Conservation (phyloP, 257 asterid species). For the Catharanthus roseus region DNA sequence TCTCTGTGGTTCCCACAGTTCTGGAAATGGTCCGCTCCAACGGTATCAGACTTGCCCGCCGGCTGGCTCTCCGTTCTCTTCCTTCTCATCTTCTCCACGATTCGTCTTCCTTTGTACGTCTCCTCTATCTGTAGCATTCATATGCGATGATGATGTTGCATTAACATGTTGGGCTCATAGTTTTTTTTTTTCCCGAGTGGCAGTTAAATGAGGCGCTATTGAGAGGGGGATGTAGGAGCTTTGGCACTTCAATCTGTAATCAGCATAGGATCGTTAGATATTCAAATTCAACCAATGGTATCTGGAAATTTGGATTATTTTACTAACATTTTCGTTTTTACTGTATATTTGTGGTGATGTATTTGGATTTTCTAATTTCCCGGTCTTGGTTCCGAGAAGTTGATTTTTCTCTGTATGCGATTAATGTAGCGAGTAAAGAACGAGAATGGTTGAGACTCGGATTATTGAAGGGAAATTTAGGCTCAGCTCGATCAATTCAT, state of each 20-base stretch:
- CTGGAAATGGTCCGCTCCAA: slow-evolving; percentile 20
- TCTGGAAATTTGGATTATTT: slow-evolving; percentile 1
- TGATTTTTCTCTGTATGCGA: slow-evolving; percentile 6
- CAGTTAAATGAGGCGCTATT: slow-evolving; percentile 38
- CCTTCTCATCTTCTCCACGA: slow-evolving; percentile 13
- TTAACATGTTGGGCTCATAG: not conserved
- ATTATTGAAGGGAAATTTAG: slow-evolving; percentile 27
- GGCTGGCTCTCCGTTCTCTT: slow-evolving; percentile 20
- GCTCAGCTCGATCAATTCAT: slow-evolving; percentile 55
- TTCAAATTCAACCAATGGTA: slow-evolving; percentile 42
- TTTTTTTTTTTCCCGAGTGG: not conserved
- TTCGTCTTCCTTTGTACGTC: slow-evolving; percentile 14
- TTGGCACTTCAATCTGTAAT: slow-evolving; percentile 33
- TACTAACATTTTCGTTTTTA: not conserved
- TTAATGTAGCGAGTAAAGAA: slow-evolving; percentile 34
- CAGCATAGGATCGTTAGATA: slow-evolving; percentile 26
- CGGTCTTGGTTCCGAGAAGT: not conserved
- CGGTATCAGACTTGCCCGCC: slow-evolving; percentile 20
- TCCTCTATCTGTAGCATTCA: not conserved
- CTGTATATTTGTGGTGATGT: not conserved
- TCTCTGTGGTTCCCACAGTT: slow-evolving; percentile 3
- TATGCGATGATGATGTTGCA: not conserved
- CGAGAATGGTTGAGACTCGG: slow-evolving; percentile 38
- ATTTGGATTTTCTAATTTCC: not conserved
- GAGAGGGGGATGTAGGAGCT: slow-evolving; percentile 45